Base-by-base conservation (phyloP, 2,329 filamentous ascomycete genomes). In the Aspergillus sp. region DNA sequence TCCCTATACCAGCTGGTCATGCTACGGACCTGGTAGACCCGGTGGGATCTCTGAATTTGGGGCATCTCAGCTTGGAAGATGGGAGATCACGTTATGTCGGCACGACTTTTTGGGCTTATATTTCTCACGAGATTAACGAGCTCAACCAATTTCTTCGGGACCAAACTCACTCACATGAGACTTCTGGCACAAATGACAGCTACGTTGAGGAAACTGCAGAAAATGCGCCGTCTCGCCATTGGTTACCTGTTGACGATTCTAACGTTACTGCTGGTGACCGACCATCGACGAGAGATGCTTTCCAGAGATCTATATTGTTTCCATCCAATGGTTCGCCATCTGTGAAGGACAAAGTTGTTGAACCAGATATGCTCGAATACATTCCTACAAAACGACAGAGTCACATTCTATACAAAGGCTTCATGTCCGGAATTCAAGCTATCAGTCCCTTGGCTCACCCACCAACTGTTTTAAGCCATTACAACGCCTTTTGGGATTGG, bases 401-500 rank as follows among this genome's bases (percentile, higher is more conserved):
- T 49, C 76, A 79, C 62, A 73, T 80, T 19, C 63, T 80, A 15
- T 79, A 79, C 58, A 75, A 76, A 62, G 76, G 74, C 1, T 80
- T 78, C 62, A 76, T 80, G 70, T 77, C 76, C 24, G 77, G 77
- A 1, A 66, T 79, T 14, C 77, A 80, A 58, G 76, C 77, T 7
- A 75, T 80, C 55, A 76, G 75, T 49, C 78, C 78, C 0, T 69
- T 80, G 23, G 57, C 79, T 7, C 74, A 79, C 51, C 77, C 78
- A n/a, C 74, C 75, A 6, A 75, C 74, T 1, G 67, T 78, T 5
- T 58, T 77, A 14, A 70, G 70, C 47, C 68, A 74, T 24, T 79
- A 80, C 52, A 69, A 75, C 49, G 66, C 69, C 3, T 79, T 80
- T 56, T 79, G 78, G 77, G 66, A 76, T 33, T 79, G 77, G 77